Evolutionary conservation across 2,329 filamentous ascomycete genomes (phyloP).

Genomic region (Calonectria pseudoturangicola): DNA sequence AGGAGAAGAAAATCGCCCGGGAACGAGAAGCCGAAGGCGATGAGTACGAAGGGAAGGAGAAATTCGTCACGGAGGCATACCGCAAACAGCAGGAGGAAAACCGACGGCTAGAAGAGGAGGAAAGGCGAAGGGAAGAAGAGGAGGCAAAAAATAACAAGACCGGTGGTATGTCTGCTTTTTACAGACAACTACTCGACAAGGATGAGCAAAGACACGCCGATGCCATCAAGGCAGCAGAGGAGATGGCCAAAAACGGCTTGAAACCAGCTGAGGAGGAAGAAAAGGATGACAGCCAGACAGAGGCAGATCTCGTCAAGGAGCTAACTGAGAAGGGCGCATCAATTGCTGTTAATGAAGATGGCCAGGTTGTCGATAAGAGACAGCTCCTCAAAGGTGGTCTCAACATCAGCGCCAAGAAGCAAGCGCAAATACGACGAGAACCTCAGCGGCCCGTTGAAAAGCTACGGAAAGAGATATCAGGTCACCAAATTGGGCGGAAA

Average conservation of each 20-base stretch:
- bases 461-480: conserved; percentile 62
- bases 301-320: conserved; percentile 79
- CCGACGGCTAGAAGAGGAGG: conserved; percentile 80
- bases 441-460: conserved; percentile 52
- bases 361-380: conserved; percentile 89
- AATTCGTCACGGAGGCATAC: conserved; percentile 90
- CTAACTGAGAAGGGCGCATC: conserved; percentile 77
- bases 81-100: conserved; percentile 88
- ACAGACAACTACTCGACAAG: conserved; percentile 82
- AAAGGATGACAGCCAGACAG: conserved; percentile 74
- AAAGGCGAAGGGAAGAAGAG: conserved; percentile 78
- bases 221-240: conserved; percentile 80
- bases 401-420: conserved; percentile 81
- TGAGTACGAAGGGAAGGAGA: conserved; percentile 87
- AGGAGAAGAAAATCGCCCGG: conserved; percentile 86
- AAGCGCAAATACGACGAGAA: conserved; percentile 61
- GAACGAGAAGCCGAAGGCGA: conserved; percentile 89
- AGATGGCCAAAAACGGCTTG: conserved; percentile 66
- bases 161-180: conserved; percentile 86
- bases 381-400: conserved; percentile 85
- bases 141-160: conserved; percentile 77
- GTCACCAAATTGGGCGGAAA: conserved; percentile 69
- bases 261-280: conserved; percentile 60
- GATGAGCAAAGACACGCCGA: conserved; percentile 82
- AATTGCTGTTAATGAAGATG: conserved; percentile 86